phyloP scores from a whole-genome alignment of 192 early-diverging fungal genomes.

The Coemansia sp. region DNA sequence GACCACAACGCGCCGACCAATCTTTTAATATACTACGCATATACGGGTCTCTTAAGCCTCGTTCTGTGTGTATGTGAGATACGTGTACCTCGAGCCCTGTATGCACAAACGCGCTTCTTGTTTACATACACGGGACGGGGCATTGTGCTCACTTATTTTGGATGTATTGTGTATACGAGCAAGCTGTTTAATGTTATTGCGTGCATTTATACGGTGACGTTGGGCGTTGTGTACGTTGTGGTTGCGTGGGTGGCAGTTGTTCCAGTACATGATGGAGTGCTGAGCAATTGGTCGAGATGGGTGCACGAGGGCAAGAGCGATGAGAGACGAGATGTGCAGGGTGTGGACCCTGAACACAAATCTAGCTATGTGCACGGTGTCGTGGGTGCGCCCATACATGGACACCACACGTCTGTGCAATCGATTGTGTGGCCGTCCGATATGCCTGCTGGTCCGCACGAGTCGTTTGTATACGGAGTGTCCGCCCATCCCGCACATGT shows the following conservation, averaged over 20 bases:
- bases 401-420: conserved; percentile 11
- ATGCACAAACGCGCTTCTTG: conserved; percentile 55
- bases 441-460: conserved; percentile 3
- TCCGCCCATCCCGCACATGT: conserved; percentile 8
- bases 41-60: conserved; percentile 51
- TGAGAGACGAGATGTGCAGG: background rate
- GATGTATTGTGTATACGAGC: conserved; percentile 56
- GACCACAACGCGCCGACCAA: conserved; percentile 47
- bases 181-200: conserved; percentile 53
- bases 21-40: conserved; percentile 54
- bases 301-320: conserved; percentile 10
- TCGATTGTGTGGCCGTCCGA: conserved; percentile 31
- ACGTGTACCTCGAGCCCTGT: conserved; percentile 42
- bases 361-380: background rate
- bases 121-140: conserved; percentile 61
- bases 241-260: conserved; percentile 55
- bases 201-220: conserved; percentile 48
- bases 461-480: conserved; percentile 45
- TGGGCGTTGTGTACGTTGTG: conserved; percentile 58
- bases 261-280: conserved; percentile 37
- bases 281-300: conserved; percentile 51
- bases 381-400: no score
- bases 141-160: conserved; percentile 60
- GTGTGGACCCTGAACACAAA: background rate
- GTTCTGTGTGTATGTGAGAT: conserved; percentile 56